Base-by-base conservation (phyloP, 2,329 filamentous ascomycete species). In the Metarhizium brunneum region DNA sequence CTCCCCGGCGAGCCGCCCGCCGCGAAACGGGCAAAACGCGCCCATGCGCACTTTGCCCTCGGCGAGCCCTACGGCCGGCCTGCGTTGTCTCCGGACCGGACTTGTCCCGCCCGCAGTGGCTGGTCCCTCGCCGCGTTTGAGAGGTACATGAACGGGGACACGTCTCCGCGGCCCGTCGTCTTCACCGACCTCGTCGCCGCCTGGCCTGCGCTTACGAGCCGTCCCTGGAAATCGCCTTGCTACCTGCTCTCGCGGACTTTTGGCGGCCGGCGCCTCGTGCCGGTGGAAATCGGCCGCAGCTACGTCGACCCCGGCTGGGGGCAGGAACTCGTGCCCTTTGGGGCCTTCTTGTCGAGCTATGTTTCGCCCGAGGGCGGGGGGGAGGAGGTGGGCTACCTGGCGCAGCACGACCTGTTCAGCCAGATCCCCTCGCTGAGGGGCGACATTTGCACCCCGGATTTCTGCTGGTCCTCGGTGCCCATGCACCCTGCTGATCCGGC, bases 261-360 rank as follows among this genome's bases (percentile, higher is more conserved):
- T 40, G 80, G 76, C 2, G 94, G 94, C 0, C 77, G 85, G 36
- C 80, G 94, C 11, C 79, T 96, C 0, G 88, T 97, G 0, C 92
- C 92, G 0, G 81, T 96, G 3, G 92, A 97, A 68, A 70, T 94
- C 2, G 92, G 94, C 0, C 77, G 88, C 50, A 94, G 87, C 65
- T 99, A 97, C 66, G 92, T 90, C 1, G 90, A 96, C 60, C 80
- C 82, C 20, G 86, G 78, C 25, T 96, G 92, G 92, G 84, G 85
- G 0, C 92, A 97, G 69, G 81, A 84, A 54, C 83, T 97, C 30
- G 80, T 95, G 51, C 76, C 82, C 0, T 95, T 97, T 63, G 71
- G 74, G 5, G 74, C 85, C 1, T 95, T 96, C 61, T 73, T 96
- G 50, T 62, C 74, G 5, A 68, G 69, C 1, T 85, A 88, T 65